phyloP scores from a whole-genome alignment of 1,139 yeast genomes.

The Eremothecium cymbalariae region DNA sequence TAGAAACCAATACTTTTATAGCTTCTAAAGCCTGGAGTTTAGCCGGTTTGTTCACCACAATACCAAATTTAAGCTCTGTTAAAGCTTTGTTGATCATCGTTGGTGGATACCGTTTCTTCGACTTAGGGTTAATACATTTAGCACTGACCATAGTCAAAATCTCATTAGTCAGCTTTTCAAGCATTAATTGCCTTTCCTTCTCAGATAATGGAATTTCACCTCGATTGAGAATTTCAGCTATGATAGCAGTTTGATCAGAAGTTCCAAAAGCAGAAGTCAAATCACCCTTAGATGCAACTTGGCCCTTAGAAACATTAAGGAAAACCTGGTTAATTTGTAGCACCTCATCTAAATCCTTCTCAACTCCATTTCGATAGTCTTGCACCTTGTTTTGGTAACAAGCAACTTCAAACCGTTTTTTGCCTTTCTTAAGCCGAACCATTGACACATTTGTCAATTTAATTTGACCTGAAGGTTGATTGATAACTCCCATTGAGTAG shows the following conservation, averaged over 20 bases:
- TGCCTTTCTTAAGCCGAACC: slow-evolving; percentile 83
- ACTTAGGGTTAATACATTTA: slow-evolving; percentile 83
- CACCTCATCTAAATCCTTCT: slow-evolving; percentile 91
- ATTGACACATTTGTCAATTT: slow-evolving; percentile 88
- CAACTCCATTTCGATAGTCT: slow-evolving; percentile 82
- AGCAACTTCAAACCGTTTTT: slow-evolving; percentile 87
- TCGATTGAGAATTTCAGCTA: slow-evolving; percentile 70
- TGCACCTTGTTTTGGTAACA: slow-evolving; percentile 96
- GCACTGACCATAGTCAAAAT: slow-evolving; percentile 77
- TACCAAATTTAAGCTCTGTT: slow-evolving; percentile 70
- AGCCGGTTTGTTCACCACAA: slow-evolving; percentile 70
- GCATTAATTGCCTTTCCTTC: slow-evolving; percentile 76
- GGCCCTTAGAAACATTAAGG: slow-evolving; percentile 88
- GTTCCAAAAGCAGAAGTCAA: slow-evolving; percentile 66
- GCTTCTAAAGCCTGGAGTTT: slow-evolving; percentile 91
- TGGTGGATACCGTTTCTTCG: slow-evolving; percentile 88
- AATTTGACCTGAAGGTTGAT: slow-evolving; percentile 85
- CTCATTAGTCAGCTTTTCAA: slow-evolving; percentile 72
- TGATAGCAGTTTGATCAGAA: slow-evolving; percentile 63
- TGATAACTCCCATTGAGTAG: slow-evolving; percentile 34
- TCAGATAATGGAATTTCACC: slow-evolving; percentile 95
- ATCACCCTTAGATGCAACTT: slow-evolving; percentile 85
- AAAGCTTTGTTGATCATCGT: slow-evolving; percentile 87
- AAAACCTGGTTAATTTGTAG: slow-evolving; percentile 94
- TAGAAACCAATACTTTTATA: slow-evolving; percentile 63